These are phyloP conservation scores for Vanderwaltozyma yarrowii DNA, from an alignment of 805 yeast species.

Conservation along the genomic window DNA sequence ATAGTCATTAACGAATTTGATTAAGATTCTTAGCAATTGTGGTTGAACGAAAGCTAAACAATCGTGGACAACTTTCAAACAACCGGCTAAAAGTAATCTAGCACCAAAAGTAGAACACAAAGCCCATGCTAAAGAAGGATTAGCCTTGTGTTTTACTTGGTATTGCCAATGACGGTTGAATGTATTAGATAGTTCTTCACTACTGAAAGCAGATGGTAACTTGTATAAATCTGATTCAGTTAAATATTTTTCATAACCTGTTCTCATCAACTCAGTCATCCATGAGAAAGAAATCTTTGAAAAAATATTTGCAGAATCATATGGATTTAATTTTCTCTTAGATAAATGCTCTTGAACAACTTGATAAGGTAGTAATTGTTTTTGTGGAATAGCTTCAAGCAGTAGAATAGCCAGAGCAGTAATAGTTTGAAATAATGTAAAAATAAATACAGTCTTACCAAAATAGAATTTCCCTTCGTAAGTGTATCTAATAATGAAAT, in stretches of 20 bases:
- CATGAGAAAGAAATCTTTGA: conserved; percentile 75
- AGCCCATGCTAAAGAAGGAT: conserved; percentile 47
- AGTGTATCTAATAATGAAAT: conserved; percentile 28
- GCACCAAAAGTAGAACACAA: conserved; percentile 63
- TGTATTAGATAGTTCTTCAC: conserved; percentile 39
- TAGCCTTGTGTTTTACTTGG: conserved; percentile 37
- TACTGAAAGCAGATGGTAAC: conserved; percentile 56
- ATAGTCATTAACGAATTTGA: conserved; percentile 44
- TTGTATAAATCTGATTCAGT: conserved; percentile 61
- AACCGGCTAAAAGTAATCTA: conserved; percentile 59
- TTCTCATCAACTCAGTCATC: conserved; percentile 79
- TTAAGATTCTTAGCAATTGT: conserved; percentile 59
- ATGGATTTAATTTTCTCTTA: conserved; percentile 28
- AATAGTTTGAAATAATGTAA: conserved; percentile 27
- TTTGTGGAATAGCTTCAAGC: conserved; percentile 32
- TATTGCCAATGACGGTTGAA: conserved; percentile 53
- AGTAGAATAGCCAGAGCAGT: conserved; percentile 26
- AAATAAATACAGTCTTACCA: conserved; percentile 19
- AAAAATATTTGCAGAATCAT: conserved; percentile 47
- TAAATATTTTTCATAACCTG: conserved; percentile 56
- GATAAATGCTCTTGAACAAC: conserved; percentile 24
- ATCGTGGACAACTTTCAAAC: conserved; percentile 68
- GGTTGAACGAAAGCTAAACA: conserved; percentile 81
- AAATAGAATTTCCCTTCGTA: conserved; percentile 24
- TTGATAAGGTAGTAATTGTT: conserved; percentile 35